phyloP scores from a whole-genome alignment of 805 yeast species.

The Teunomyces barrocoloradensis region DNA sequence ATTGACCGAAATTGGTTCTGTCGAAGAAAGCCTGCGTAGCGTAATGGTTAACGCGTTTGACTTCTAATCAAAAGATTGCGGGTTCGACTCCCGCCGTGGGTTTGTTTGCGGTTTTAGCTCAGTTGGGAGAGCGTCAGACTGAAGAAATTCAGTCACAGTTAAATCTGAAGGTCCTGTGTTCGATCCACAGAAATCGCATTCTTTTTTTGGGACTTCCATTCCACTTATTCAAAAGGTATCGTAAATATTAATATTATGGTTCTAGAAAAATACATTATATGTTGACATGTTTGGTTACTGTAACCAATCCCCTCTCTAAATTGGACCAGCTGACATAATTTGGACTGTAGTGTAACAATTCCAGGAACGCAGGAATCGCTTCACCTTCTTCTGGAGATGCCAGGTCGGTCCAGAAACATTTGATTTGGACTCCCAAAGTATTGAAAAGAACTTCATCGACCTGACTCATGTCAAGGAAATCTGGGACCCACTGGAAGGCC shows the following conservation, averaged over 20 bases:
- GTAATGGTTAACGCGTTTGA: constrained; percentile 23
- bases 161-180: constrained; percentile 85
- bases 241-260: background rate
- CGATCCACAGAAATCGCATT: constrained; percentile 62
- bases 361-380: constrained; percentile 71
- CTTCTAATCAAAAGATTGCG: constrained; percentile 24
- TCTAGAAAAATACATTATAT: constrained; percentile 15
- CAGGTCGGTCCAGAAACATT: constrained; percentile 80
- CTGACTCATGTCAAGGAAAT: constrained; percentile 39
- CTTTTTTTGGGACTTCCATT: background rate
- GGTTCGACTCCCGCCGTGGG: constrained; percentile 25
- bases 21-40: constrained; percentile 15
- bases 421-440: constrained; percentile 54
- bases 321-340: constrained; percentile 64
- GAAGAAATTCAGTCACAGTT: constrained; percentile 27
- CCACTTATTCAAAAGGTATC: too few relatives aligned
- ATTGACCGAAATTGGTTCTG: background rate
- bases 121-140: constrained; percentile 41
- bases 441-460: constrained; percentile 20
- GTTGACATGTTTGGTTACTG: constrained; percentile 49
- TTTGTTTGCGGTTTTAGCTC: constrained; percentile 31
- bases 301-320: constrained; percentile 64
- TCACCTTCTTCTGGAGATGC: constrained; percentile 33
- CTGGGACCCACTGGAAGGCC: constrained; percentile 77
- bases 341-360: constrained; percentile 67